Conservation (phyloP, 2,329 filamentous ascomycete species). For the Fusarium circinatum region DNA sequence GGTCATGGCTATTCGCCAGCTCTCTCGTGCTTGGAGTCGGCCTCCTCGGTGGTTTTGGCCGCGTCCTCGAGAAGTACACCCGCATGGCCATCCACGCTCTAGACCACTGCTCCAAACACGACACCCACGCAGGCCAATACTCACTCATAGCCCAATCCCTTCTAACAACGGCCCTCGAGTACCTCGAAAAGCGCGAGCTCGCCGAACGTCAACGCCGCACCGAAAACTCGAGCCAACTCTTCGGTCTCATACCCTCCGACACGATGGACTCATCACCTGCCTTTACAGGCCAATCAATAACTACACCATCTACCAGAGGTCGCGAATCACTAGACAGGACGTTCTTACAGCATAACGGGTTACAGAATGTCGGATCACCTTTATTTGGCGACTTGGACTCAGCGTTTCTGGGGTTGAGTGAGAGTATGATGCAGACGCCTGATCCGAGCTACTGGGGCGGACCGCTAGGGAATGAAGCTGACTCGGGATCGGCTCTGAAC, state of each 20-base stretch:
- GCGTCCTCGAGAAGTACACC: slow-evolving; percentile 62
- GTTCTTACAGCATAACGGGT: slow-evolving; percentile 42
- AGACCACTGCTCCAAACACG: slow-evolving; percentile 60
- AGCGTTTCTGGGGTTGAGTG: slow-evolving; percentile 52
- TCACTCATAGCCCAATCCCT: slow-evolving; percentile 64
- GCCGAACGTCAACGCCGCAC: slow-evolving; percentile 59
- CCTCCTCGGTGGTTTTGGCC: slow-evolving; percentile 62
- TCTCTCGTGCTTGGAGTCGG: slow-evolving; percentile 64
- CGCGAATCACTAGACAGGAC: slow-evolving; percentile 44
- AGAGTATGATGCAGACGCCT: slow-evolving; percentile 54
- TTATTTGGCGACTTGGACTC: slow-evolving; percentile 51
- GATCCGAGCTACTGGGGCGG: slow-evolving; percentile 54
- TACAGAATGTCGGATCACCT: slow-evolving; percentile 45
- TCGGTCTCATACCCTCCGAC: slow-evolving; percentile 57
- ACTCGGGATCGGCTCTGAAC: slow-evolving; percentile 59
- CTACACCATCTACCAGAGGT: slow-evolving; percentile 22
- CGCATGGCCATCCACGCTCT: slow-evolving; percentile 59
- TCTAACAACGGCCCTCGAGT: slow-evolving; percentile 56
- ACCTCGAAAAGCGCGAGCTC: slow-evolving; percentile 60
- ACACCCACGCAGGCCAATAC: slow-evolving; percentile 63
- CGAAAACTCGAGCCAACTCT: slow-evolving; percentile 62
- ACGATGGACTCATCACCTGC: slow-evolving; percentile 19
- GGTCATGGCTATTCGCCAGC: slow-evolving; percentile 65
- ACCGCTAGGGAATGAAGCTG: slow-evolving; percentile 52
- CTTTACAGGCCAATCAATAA: slow-evolving; percentile 3